Percentiles rank a stretch among this genome's conserved stretches.
These are phyloP conservation scores for Silene conica DNA, from an alignment of 148 eudicot species.

Conservation along the genomic window DNA sequence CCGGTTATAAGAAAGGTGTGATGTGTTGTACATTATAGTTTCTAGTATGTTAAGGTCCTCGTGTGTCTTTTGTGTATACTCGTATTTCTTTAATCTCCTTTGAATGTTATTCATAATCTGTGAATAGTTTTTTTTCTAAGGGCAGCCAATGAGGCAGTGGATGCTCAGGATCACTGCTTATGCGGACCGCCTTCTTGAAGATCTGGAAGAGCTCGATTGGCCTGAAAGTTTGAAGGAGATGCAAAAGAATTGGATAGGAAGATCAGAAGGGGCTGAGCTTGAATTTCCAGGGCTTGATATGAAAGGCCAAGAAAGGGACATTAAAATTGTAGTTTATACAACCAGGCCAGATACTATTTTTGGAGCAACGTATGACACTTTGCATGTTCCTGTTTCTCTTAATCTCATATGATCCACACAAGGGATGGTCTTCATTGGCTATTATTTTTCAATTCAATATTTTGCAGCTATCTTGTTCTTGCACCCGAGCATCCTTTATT, in stretches of 20 bases:
- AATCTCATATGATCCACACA: neutral
- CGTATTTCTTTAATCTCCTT: slow-evolving; percentile 41
- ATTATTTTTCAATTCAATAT: neutral
- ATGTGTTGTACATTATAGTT: slow-evolving; percentile 3
- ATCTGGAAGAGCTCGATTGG: slow-evolving; percentile 98
- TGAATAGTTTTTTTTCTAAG: slow-evolving; percentile 80
- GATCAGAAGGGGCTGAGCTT: slow-evolving; percentile 95
- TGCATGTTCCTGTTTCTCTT: slow-evolving; percentile 12
- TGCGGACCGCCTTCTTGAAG: slow-evolving; percentile 97
- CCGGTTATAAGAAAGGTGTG: slow-evolving; percentile 93
- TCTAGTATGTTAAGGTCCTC: slow-evolving; percentile 17
- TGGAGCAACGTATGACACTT: slow-evolving; percentile 76
- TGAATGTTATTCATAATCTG: slow-evolving; percentile 68
- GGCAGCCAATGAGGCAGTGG: slow-evolving; percentile 99
- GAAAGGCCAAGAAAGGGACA: slow-evolving; percentile 45
- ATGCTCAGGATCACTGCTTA: slow-evolving; percentile 97
- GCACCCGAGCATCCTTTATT: slow-evolving; percentile 88
- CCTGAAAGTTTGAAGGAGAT: slow-evolving; percentile 98
- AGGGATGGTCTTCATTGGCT: slow-evolving; percentile 22
- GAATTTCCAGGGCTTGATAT: slow-evolving; percentile 53
- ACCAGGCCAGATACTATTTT: slow-evolving; percentile 95
- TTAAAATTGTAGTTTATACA: slow-evolving; percentile 65
- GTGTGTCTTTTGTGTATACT: slow-evolving; percentile 21
- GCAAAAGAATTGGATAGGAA: slow-evolving; percentile 99
- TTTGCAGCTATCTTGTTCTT: slow-evolving; percentile 84